Conservation (phyloP, 495 filamentous ascomycete genomes). For the Aspergillus panamensis region DNA sequence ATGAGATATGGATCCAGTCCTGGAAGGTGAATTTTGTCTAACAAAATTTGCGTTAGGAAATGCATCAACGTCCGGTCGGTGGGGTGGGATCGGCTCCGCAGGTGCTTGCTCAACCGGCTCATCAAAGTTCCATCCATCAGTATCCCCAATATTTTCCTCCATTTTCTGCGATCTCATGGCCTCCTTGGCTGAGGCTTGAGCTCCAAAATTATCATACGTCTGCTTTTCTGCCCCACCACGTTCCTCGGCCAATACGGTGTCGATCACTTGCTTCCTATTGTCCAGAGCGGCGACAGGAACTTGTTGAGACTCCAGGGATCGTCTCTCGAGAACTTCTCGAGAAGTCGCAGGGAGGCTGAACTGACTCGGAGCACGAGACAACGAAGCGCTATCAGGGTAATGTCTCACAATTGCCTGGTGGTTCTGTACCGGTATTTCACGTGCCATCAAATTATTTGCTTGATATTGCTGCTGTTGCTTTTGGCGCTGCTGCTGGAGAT, state of each 20-base stretch:
- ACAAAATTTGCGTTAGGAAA: conserved; percentile 82
- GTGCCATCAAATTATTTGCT: conserved; percentile 45
- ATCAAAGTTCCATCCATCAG: conserved; percentile 90
- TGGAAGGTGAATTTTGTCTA: conserved; percentile 70
- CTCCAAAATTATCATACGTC: conserved; percentile 53
- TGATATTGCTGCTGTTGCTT: conserved; percentile 36
- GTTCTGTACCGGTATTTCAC: conserved; percentile 44
- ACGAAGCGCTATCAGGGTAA: conserved; percentile 41
- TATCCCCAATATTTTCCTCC: conserved; percentile 50
- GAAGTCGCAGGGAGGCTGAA: conserved; percentile 24
- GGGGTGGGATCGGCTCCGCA: conserved; percentile 50
- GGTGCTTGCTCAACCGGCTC: conserved; percentile 52
- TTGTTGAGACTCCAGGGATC: conserved; percentile 37
- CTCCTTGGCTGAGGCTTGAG: conserved; percentile 41
- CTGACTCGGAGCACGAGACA: conserved; percentile 36
- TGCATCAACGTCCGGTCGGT: conserved; percentile 74
- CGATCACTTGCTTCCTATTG: conserved; percentile 34
- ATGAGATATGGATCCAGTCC: conserved; percentile 62
- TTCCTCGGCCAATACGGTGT: conserved; percentile 51
- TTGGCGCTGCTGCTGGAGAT: conserved; percentile 44
- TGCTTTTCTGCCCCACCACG: conserved; percentile 54
- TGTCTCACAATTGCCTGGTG: conserved; percentile 44
- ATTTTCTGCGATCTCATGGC: conserved; percentile 28
- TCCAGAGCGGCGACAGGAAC: conserved; percentile 37
- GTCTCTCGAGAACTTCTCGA: conserved; percentile 36